Evolutionary conservation across 73 alveolate species (phyloP).

Genomic region (Paramecium sonneborni): DNA sequence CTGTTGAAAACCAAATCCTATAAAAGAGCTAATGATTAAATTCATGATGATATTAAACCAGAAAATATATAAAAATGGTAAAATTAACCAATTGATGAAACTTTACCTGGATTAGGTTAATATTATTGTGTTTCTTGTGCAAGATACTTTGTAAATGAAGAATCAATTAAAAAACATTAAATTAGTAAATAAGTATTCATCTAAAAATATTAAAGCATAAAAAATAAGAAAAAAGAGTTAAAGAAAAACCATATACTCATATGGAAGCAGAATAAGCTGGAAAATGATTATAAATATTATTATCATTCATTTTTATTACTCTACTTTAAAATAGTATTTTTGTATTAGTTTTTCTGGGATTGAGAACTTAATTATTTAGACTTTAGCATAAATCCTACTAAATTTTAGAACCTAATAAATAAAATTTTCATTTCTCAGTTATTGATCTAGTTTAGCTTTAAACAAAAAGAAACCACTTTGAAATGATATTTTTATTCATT

Average conservation of each 20-base stretch:
- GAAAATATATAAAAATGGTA: constrained; percentile 70
- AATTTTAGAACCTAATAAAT: not conserved
- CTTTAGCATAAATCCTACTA: not conserved
- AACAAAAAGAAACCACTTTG: not conserved
- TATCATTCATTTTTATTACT: not conserved
- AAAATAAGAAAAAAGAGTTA: constrained; percentile 72
- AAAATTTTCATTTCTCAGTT: not conserved
- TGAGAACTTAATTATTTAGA: not conserved
- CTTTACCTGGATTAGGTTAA: constrained; percentile 82
- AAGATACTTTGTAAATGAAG: constrained; percentile 72
- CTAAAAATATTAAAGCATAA: constrained; percentile 52
- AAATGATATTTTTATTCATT: not conserved
- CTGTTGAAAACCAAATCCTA: constrained; percentile 73
- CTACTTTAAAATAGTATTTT: not conserved
- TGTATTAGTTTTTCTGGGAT: not conserved
- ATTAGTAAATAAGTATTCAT: constrained; percentile 61
- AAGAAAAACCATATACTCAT: constrained; percentile 74
- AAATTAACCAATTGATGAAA: constrained; percentile 75
- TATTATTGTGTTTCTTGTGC: constrained; percentile 80
- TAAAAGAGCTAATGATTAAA: constrained; percentile 74
- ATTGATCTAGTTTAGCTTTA: not conserved
- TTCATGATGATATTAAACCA: constrained; percentile 77
- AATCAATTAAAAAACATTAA: constrained; percentile 68
- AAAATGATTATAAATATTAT: constrained; percentile 46
- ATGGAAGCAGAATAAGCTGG: constrained; percentile 78